These are phyloP conservation scores for Sporothrix inflata DNA, from an alignment of 2,329 filamentous ascomycete species.

Conservation along the genomic window DNA sequence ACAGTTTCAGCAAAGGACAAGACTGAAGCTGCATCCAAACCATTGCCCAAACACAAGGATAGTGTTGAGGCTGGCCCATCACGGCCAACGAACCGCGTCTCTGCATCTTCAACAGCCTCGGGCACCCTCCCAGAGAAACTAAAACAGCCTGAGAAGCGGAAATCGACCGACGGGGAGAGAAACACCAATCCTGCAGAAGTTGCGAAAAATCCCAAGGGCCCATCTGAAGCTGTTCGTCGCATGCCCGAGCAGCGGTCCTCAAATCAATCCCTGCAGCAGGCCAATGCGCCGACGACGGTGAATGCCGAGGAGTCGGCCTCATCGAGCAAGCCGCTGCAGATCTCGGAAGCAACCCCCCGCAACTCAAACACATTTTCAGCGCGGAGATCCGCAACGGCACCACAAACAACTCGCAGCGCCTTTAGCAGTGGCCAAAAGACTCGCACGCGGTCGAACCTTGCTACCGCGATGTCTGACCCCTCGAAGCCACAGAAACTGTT, in stretches of 20 bases:
- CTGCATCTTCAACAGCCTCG: not conserved
- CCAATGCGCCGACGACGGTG: not conserved
- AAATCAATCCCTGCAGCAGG: not conserved
- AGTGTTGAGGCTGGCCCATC: not conserved
- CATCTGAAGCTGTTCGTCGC: not conserved
- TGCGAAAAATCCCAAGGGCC: not conserved
- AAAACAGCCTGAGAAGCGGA: not conserved
- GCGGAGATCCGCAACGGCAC: conserved; percentile 25
- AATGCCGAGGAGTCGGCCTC: not conserved
- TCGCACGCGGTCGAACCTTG: conserved; percentile 44
- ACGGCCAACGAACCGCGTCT: not conserved
- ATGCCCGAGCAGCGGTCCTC: not conserved
- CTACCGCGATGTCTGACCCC: conserved; percentile 47
- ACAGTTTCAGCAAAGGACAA: not conserved
- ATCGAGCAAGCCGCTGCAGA: not conserved
- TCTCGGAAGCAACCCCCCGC: not conserved
- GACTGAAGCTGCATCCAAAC: not conserved
- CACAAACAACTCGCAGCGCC: conserved; percentile 46
- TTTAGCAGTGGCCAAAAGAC: conserved; percentile 49
- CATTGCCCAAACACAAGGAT: not conserved
- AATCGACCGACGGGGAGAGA: not conserved
- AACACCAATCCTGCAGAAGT: not conserved
- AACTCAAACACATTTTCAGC: not conserved
- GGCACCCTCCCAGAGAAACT: not conserved
- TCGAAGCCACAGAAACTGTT: conserved; percentile 49